Evolutionary conservation across 2,329 filamentous ascomycete genomes (phyloP).

Genomic region (Tympanopsis confertula): DNA sequence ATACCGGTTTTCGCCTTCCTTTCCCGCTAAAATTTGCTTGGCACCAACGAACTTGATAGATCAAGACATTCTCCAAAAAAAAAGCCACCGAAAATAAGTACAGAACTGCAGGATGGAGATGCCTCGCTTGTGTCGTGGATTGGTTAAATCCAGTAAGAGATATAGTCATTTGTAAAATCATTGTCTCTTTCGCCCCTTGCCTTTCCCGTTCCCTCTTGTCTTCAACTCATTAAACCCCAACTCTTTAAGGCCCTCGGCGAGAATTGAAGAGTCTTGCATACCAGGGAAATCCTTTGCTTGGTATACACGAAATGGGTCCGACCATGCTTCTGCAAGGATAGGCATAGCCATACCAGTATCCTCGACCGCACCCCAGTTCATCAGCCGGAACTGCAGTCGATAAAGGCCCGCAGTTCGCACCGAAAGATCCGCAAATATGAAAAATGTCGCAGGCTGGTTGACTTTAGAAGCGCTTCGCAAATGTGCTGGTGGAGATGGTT

Average conservation of each 20-base stretch:
- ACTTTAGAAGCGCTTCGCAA: constrained; percentile 3
- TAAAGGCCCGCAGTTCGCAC: constrained; percentile 29
- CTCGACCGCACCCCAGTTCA: constrained; percentile 22
- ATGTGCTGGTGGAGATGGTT: too few species aligned
- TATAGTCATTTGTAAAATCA: too few species aligned
- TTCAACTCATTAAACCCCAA: constrained; percentile 26
- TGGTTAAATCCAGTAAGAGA: too few species aligned
- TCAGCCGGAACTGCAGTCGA: constrained; percentile 28
- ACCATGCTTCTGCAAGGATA: constrained; percentile 24
- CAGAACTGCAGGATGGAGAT: too few species aligned
- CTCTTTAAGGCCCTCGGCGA: constrained; percentile 23
- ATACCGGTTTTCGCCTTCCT: too few species aligned
- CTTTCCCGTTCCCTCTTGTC: constrained; percentile 20
- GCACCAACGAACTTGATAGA: too few species aligned
- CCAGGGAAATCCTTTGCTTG: constrained; percentile 29
- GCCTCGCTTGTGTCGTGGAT: too few species aligned
- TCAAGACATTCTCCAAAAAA: too few species aligned
- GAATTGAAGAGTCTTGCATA: constrained; percentile 23
- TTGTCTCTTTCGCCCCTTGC: constrained; percentile 12
- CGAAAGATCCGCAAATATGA: constrained; percentile 32
- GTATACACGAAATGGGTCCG: constrained; percentile 25
- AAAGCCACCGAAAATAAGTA: too few species aligned
- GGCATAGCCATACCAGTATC: constrained; percentile 20
- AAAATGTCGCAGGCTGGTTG: constrained; percentile 24
- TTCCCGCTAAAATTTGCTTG: too few species aligned